Percentiles rank a stretch among this genome's conserved stretches.
Evolutionary conservation across 1,139 yeast species (phyloP).

Genomic region (Yamadazyma triangularis): DNA sequence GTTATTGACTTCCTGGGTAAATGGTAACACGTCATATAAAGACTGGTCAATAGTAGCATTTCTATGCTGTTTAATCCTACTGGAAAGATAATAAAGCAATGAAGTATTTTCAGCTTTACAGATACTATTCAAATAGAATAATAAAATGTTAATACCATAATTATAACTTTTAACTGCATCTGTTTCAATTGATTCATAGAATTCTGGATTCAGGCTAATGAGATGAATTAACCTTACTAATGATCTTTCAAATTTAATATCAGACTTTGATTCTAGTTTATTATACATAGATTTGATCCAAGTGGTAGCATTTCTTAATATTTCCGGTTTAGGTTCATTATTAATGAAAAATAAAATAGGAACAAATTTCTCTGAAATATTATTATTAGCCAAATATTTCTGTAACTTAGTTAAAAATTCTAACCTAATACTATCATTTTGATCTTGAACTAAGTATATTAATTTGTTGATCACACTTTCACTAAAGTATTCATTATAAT

Average conservation of each 20-base stretch:
- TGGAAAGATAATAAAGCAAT: constrained; percentile 69
- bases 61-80: constrained; percentile 73
- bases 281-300: constrained; percentile 68
- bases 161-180: constrained; percentile 10
- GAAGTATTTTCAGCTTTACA: constrained; percentile 68
- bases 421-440: constrained; percentile 52
- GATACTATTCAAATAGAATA: constrained; percentile 57
- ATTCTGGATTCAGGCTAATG: constrained; percentile 73
- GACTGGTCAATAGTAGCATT: constrained; percentile 47
- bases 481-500: constrained; percentile 49
- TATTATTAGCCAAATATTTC: constrained; percentile 45
- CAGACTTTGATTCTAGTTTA: constrained; percentile 36
- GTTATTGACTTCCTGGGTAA: constrained; percentile 26
- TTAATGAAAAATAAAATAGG: constrained; percentile 71
- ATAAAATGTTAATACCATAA: constrained; percentile 55
- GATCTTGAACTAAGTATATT: constrained; percentile 65
- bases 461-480: constrained; percentile 51
- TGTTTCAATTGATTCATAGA: constrained; percentile 37
- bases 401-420: constrained; percentile 51
- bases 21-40: constrained; percentile 25
- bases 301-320: constrained; percentile 52
- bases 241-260: constrained; percentile 55
- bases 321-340: constrained; percentile 57
- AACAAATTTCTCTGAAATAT: constrained; percentile 61
- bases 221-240: constrained; percentile 66